These are phyloP conservation scores for Boeremia lycopersici DNA, from an alignment of 2,329 filamentous ascomycete species.

Conservation along the genomic window DNA sequence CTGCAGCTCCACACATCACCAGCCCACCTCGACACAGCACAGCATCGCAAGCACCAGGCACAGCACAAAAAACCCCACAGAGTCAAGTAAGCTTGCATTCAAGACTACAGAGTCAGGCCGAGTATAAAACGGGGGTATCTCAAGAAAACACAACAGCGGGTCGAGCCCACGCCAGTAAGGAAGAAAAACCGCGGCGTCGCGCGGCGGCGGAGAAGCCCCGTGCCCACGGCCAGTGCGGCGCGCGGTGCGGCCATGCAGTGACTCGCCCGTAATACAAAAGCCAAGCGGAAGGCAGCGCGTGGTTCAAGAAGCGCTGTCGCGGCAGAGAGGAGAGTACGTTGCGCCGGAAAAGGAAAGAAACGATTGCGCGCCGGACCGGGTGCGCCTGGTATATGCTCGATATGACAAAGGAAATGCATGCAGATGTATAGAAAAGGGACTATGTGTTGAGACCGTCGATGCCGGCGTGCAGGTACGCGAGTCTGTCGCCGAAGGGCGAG, in stretches of 20 bases:
- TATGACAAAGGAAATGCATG: conserved; percentile 17
- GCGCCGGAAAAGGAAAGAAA: conserved; percentile 24
- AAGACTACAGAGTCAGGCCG: conserved; percentile 11
- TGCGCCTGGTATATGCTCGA: conserved; percentile 19
- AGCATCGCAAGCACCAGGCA: no score
- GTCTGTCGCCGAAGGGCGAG: conserved; percentile 37
- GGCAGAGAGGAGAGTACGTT: conserved; percentile 38
- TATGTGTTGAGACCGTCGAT: conserved; percentile 28
- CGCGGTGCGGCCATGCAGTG: conserved; percentile 21
- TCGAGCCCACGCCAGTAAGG: background rate
- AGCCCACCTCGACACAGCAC: no score
- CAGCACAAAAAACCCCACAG: background rate
- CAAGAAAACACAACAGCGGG: conserved; percentile 32
- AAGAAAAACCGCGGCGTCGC: background rate
- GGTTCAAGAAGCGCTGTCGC: conserved; percentile 36
- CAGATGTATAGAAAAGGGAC: conserved; percentile 2
- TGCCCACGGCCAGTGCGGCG: background rate
- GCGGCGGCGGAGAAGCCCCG: background rate
- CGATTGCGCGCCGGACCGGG: conserved; percentile 9
- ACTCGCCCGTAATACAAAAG: conserved; percentile 17
- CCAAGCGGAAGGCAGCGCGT: conserved; percentile 1
- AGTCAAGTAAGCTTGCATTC: conserved; percentile 3
- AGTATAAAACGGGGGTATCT: conserved; percentile 34
- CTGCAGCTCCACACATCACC: no score
- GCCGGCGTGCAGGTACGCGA: conserved; percentile 30